Conservation (phyloP, 495 filamentous ascomycete species). For the Barbatosphaeria neglecta region DNA sequence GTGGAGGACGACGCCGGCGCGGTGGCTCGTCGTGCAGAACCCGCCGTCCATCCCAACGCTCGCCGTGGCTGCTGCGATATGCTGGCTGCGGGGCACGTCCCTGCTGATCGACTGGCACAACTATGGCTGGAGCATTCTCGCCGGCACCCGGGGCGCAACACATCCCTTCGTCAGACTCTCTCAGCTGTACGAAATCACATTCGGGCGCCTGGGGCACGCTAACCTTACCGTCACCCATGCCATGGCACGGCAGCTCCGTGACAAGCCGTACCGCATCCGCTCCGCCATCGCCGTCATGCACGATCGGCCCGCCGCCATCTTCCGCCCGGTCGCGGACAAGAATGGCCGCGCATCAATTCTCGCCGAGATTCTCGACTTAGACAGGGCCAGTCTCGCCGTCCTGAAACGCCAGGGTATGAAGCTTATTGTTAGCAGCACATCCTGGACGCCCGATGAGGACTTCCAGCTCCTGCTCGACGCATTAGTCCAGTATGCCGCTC, state of each 20-base stretch:
- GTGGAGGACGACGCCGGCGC: constrained; percentile 57
- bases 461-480: constrained; percentile 84
- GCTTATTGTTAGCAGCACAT: constrained; percentile 81
- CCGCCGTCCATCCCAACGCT: constrained; percentile 91
- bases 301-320: constrained; percentile 75
- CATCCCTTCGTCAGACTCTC: constrained; percentile 73
- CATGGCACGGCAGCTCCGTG: constrained; percentile 64
- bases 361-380: constrained; percentile 43
- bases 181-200: constrained; percentile 59
- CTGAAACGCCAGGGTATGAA: constrained; percentile 45
- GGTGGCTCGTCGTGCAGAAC: constrained; percentile 87
- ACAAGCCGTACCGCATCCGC: constrained; percentile 46
- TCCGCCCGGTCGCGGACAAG: constrained; percentile 50
- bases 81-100: constrained; percentile 65
- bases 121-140: constrained; percentile 92
- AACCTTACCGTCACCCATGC: constrained; percentile 83
- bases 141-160: constrained; percentile 46
- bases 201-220: constrained; percentile 55
- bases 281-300: constrained; percentile 64
- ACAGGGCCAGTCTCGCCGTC: constrained; percentile 39
- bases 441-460: constrained; percentile 95
- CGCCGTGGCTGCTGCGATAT: constrained; percentile 57
- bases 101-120: constrained; percentile 98
- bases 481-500: constrained; percentile 51
- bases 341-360: constrained; percentile 48